phyloP scores from a whole-genome alignment of 345 rosid species.

The Tarenaya hassleriana region DNA sequence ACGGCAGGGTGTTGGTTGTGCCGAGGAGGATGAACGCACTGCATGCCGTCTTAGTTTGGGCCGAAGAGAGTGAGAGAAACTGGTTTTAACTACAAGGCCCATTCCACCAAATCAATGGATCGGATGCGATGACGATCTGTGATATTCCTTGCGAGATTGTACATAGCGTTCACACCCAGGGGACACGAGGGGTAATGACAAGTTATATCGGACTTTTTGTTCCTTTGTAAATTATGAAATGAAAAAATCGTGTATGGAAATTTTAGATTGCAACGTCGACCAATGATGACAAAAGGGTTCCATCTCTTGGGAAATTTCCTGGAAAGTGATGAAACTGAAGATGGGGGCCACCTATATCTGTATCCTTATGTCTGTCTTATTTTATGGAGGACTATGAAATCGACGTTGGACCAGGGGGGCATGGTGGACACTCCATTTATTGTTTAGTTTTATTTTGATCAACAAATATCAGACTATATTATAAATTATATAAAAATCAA shows the following conservation, averaged over 20 bases:
- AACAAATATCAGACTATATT: no score
- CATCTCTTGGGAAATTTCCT: conserved; percentile 21
- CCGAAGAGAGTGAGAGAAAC: background rate
- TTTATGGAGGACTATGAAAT: background rate
- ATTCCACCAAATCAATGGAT: no score
- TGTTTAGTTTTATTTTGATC: no score
- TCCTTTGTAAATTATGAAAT: background rate
- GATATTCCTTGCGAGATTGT: no score
- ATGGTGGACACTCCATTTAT: background rate
- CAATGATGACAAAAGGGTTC: background rate
- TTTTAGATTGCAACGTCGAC: background rate
- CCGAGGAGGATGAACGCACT: background rate
- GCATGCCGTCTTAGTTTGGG: background rate
- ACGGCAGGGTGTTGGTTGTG: no score
- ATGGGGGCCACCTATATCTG: conserved; percentile 19
- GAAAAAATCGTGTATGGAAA: no score
- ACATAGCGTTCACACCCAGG: no score
- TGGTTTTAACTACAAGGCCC: conserved; percentile 14
- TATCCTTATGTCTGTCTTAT: background rate
- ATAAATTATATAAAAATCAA: no score
- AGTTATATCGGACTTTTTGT: no score
- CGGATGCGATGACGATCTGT: no score
- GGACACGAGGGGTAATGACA: no score
- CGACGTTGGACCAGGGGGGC: conserved; percentile 11
- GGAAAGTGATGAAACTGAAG: conserved; percentile 21